Percentiles rank a stretch among this genome's conserved stretches.
Evolutionary conservation across 164 flowering plant genomes (phyloP).

Genomic region (grape (Vitis vinifera)): DNA sequence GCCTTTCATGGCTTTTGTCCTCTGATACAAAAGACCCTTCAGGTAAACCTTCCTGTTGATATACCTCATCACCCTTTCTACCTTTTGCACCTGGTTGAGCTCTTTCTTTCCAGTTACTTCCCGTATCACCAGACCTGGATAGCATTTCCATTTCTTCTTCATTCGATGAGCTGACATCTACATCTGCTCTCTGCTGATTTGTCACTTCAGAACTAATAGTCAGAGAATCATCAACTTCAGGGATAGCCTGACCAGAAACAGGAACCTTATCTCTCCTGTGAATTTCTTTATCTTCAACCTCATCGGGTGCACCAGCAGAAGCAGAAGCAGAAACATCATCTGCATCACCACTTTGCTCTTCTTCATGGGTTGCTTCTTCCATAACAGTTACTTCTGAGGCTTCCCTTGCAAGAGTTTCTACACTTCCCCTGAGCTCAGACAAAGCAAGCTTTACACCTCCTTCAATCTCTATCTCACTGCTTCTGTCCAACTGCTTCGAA

Average conservation of each 20-base stretch:
- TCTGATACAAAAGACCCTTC: slow-evolving; percentile 4
- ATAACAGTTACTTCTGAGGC: slow-evolving; percentile 7
- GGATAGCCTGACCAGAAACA: slow-evolving; percentile 8
- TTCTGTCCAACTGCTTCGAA: slow-evolving; percentile 31
- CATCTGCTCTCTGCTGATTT: slow-evolving; percentile 17
- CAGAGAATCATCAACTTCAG: slow-evolving; percentile 9
- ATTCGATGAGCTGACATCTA: slow-evolving; percentile 7
- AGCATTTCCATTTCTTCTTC: slow-evolving; percentile 5
- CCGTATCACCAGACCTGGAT: slow-evolving; percentile 4
- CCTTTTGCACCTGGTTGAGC: slow-evolving; percentile 9
- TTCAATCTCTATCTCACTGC: slow-evolving; percentile 19
- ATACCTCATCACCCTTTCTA: slow-evolving; percentile 15
- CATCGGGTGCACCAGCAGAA: slow-evolving; percentile 7
- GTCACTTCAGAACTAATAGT: slow-evolving; percentile 9
- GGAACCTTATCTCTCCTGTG: slow-evolving; percentile 10
- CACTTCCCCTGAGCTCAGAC: slow-evolving; percentile 13
- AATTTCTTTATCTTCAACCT: too few species aligned
- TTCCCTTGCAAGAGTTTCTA: slow-evolving; percentile 13
- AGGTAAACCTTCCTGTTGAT: slow-evolving; percentile 10
- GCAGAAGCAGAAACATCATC: slow-evolving; percentile 17
- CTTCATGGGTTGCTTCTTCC: slow-evolving; percentile 9
- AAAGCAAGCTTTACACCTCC: slow-evolving; percentile 17
- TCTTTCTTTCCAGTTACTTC: slow-evolving; percentile 1
- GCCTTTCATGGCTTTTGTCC: slow-evolving; percentile 10
- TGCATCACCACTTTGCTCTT: slow-evolving; percentile 7